Conservation (phyloP, 2,329 filamentous ascomycete genomes). For the Sporothrix phasma region DNA sequence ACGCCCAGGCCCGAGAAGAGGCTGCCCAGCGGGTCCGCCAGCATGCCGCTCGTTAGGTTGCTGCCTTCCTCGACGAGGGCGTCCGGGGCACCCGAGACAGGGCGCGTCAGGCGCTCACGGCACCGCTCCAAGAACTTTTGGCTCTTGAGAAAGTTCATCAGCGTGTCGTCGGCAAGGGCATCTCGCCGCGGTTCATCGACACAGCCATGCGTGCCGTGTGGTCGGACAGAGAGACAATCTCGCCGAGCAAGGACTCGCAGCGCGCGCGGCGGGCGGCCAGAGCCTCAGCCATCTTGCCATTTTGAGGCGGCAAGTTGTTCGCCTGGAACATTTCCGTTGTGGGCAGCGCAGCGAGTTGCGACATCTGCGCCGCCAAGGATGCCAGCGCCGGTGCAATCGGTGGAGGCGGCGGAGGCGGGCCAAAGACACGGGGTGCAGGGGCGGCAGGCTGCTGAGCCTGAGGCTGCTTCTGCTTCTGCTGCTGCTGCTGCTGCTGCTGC, state of each 20-base stretch:
- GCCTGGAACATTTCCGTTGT: slow-evolving; percentile 9
- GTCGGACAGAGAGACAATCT: slow-evolving; percentile 34
- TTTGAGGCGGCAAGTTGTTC: slow-evolving; percentile 3
- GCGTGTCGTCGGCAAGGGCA: slow-evolving; percentile 18
- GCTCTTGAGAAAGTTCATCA: slow-evolving; percentile 19
- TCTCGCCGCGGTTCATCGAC: slow-evolving; percentile 22
- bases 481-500: background rate
- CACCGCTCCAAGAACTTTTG: slow-evolving; percentile 20
- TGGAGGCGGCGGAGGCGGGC: slow-evolving; percentile 18
- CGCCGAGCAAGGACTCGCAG: slow-evolving; percentile 27
- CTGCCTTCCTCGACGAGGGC: slow-evolving; percentile 9
- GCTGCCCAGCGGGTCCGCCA: slow-evolving; percentile 16
- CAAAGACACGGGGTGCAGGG: slow-evolving; percentile 16
- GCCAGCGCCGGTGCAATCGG: slow-evolving; percentile 12
- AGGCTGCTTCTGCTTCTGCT: background rate
- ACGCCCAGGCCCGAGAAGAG: slow-evolving; percentile 15
- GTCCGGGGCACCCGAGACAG: slow-evolving; percentile 8
- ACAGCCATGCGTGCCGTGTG: slow-evolving; percentile 35
- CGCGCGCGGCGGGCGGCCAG: slow-evolving; percentile 16
- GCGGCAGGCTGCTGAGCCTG: background rate
- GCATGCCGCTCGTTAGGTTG: slow-evolving; percentile 10
- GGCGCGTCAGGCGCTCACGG: slow-evolving; percentile 15
- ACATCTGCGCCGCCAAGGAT: slow-evolving; percentile 15
- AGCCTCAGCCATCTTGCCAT: slow-evolving; percentile 16
- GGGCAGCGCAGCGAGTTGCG: slow-evolving; percentile 9